A percentile compares a stretch with the other conserved stretches of the same genome.
Conservation (phyloP, 306 rosid species). For the Cucumis melo region DNA sequence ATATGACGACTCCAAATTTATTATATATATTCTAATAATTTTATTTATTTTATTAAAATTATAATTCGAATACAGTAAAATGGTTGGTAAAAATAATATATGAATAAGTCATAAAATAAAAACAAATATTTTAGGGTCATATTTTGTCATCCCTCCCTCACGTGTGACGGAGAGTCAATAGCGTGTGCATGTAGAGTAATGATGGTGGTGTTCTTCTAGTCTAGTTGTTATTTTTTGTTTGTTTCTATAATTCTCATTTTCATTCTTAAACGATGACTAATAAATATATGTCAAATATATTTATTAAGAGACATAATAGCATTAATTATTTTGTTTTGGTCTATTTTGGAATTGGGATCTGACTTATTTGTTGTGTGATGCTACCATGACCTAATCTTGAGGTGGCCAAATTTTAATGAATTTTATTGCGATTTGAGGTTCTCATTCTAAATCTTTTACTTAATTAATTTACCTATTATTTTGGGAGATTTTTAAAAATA, state of each 20-base stretch:
- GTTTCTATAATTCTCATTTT: not conserved
- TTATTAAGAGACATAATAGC: not conserved
- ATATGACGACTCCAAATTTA: no score
- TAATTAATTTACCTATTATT: no score
- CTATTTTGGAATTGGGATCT: not conserved
- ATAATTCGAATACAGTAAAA: no score
- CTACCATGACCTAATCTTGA: not conserved
- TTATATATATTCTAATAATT: no score
- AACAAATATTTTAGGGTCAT: not conserved
- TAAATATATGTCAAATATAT: not conserved
- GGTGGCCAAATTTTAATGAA: not conserved
- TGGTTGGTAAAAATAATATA: no score
- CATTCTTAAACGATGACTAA: no score
- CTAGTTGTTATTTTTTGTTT: not conserved
- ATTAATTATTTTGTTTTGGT: not conserved
- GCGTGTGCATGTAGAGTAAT: not conserved
- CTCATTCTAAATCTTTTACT: not conserved
- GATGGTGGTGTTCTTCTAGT: not conserved
- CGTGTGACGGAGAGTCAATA: not conserved
- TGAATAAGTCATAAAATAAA: not conserved
- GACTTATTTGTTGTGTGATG: not conserved
- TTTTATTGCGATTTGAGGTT: not conserved
- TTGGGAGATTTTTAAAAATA: no score
- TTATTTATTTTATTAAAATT: no score
- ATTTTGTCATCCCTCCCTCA: not conserved